Base-by-base conservation (phyloP, 2,329 filamentous ascomycete species). In the Colletotrichum lupini region DNA sequence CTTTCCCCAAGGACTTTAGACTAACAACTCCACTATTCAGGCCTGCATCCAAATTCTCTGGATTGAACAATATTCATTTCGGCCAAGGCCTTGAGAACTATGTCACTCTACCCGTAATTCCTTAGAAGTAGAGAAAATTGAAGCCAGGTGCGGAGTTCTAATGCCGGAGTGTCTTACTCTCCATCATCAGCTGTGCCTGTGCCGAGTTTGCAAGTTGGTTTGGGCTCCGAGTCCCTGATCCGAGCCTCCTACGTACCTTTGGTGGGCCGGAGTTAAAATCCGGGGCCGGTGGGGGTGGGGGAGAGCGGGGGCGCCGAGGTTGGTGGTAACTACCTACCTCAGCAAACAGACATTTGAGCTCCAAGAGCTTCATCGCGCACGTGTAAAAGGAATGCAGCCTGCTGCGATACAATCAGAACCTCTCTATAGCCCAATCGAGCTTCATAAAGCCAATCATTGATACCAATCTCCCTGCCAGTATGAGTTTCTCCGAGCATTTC, bases 11-110 rank as follows among this genome's bases (percentile, higher is more conserved):
- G n/a, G 14, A 46, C 22, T 32, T 9, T 22, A 85, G 73, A 87
- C 87, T 11, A 84, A 83, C 1, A 83, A 81, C 75, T 76, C 88
- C 19, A 81, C 87, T 4, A 84, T 88, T 53, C 85, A 89, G 78
- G 79, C 89, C 24, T 78, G 82, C 5, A 26, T 63, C 53, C 28
- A 72, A 87, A 67, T 82, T 82, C 0, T 76, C 79, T 30, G 89
- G 89, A 0, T 74, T 81, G 58, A 91, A 91, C 78, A 83, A 87
- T 76, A 78, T 91, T 26, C 86, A 88, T 76, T 90, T 91, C 76
- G 85, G 87, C 0, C 81, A 83, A 2, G 81, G 81, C 49, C 79
- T 83, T 53, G 77, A 83, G 53, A 91, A 90, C 77, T 91, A 86
- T 76, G 79, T 91, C 14, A 84, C 82, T 0, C 76, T 91, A 60